Conservation (phyloP, 257 asterid species). For the Solanum megistacrolobum region DNA sequence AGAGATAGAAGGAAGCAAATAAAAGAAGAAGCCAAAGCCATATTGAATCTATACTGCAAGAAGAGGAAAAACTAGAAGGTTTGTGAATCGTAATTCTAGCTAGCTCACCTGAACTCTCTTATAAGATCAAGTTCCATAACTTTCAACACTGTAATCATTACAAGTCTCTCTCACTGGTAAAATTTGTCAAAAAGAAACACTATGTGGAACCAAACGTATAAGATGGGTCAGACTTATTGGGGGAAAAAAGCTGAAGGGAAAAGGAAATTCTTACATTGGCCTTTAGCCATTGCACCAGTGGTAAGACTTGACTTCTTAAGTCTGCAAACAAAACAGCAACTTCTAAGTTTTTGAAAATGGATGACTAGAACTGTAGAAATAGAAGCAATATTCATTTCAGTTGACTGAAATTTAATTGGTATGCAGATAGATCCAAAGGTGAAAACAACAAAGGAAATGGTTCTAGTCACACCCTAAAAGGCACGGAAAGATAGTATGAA, state of each 20-base stretch:
- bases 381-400: not conserved
- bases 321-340: not conserved
- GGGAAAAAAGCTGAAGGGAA: not conserved
- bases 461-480: not conserved
- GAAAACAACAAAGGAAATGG: not conserved
- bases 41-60: not conserved
- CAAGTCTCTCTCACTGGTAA: not conserved
- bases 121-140: not conserved
- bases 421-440: not conserved
- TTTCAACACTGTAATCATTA: not conserved
- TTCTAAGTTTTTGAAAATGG: not conserved
- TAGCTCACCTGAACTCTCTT: not conserved
- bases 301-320: not conserved
- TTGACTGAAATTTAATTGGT: not conserved
- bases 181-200: not conserved
- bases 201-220: not conserved
- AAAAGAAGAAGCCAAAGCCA: not conserved
- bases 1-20: no score
- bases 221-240: not conserved
- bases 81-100: not conserved
- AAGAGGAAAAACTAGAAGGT: not conserved
- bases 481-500: not conserved
- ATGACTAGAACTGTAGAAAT: not conserved
- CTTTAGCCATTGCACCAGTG: not conserved
- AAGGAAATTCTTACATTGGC: not conserved